Evolutionary conservation across 768 basidiomycete genomes (phyloP).

Genomic region (Collybia sp.): DNA sequence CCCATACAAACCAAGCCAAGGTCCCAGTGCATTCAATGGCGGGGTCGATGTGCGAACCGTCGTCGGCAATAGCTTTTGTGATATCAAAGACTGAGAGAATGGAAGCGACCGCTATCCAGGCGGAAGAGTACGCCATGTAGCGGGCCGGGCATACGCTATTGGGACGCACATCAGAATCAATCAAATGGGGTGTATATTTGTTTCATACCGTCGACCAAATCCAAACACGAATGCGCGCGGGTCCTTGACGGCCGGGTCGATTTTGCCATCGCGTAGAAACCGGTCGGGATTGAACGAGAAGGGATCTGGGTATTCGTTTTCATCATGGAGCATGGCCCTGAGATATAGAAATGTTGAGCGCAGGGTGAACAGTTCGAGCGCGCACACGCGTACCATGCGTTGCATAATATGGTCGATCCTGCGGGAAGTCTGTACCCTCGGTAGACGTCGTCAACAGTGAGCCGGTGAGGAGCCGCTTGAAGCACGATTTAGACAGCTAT

Average conservation of each 20-base stretch:
- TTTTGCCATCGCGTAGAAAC: constrained; percentile 23
- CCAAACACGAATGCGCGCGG: constrained; percentile 16
- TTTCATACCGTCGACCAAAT: constrained; percentile 16
- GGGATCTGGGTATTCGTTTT: constrained; percentile 26
- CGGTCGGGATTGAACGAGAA: constrained; percentile 31
- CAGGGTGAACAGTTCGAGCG: not conserved
- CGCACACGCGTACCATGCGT: constrained; percentile 18
- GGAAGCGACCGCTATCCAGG: constrained; percentile 25
- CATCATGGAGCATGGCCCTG: constrained; percentile 32
- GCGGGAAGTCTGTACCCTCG: constrained; percentile 28
- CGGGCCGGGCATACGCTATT: constrained; percentile 29
- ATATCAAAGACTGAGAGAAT: constrained; percentile 28
- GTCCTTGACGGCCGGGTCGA: constrained; percentile 11
- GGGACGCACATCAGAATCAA: not conserved
- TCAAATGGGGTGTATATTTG: not conserved
- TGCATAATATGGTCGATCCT: constrained; percentile 21
- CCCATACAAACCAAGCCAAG: constrained; percentile 2
- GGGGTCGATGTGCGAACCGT: constrained; percentile 12
- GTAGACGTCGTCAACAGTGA: constrained; percentile 24
- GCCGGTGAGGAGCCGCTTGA: constrained; percentile 22
- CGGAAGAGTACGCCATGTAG: constrained; percentile 23
- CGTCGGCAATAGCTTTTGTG: constrained; percentile 11
- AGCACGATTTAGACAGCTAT: not conserved
- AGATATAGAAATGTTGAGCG: not conserved
- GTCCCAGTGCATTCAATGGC: constrained; percentile 3